Evolutionary conservation across 257 asterid species (phyloP).

Genomic region (Oldenlandia corymbosa): DNA sequence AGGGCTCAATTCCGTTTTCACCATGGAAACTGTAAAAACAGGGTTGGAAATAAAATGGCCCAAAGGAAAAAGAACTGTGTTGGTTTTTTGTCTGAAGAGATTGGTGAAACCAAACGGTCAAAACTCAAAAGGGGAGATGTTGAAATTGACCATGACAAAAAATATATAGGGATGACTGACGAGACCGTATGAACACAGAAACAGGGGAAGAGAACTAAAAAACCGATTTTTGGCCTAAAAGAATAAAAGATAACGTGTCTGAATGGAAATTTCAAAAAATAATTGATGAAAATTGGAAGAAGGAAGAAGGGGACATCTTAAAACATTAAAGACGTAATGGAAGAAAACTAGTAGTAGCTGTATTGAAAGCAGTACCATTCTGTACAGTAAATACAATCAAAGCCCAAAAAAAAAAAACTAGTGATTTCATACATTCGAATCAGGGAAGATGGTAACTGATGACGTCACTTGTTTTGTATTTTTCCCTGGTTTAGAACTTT

Average conservation of each 20-base stretch:
- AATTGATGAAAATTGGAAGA: background rate
- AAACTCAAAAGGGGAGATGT: background rate
- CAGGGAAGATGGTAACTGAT: conserved; percentile 3
- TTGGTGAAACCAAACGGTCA: background rate
- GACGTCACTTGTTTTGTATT: background rate
- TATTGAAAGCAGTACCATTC: no score
- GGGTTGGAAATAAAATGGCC: no score
- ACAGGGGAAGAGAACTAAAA: background rate
- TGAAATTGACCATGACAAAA: background rate
- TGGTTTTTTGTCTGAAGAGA: background rate
- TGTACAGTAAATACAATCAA: background rate
- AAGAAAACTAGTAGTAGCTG: no score
- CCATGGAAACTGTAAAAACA: background rate
- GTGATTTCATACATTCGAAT: no score
- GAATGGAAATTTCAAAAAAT: conserved; percentile 10
- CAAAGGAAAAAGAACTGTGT: background rate
- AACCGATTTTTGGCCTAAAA: no score
- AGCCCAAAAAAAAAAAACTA: no score
- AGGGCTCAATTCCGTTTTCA: background rate
- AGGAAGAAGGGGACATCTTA: background rate
- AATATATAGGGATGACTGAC: no score
- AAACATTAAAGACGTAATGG: no score
- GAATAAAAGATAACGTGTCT: conserved; percentile 16
- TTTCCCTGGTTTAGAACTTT: background rate
- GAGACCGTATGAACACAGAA: background rate